Percentiles rank a stretch among this genome's conserved stretches.
These are phyloP conservation scores for Capsella rubella DNA, from an alignment of 441 rosid species.

Conservation along the genomic window DNA sequence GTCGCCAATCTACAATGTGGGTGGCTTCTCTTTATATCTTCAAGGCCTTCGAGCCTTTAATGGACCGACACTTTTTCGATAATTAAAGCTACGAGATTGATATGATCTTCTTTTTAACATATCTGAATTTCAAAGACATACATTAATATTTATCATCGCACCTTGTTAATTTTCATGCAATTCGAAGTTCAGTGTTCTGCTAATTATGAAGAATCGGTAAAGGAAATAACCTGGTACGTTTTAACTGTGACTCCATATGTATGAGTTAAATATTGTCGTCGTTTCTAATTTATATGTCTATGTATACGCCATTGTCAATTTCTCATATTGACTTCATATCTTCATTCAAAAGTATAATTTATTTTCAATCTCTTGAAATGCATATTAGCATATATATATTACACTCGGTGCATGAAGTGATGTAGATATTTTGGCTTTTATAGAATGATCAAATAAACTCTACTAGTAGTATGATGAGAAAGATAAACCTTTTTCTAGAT, in stretches of 20 bases:
- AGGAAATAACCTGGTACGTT: neutral
- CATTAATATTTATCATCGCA: constrained; percentile 16
- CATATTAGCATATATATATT: neutral
- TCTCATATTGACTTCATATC: neutral
- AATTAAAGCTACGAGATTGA: constrained; percentile 45
- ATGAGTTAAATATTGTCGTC: neutral
- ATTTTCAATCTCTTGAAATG: neutral
- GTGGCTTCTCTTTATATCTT: constrained; percentile 47
- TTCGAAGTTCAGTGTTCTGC: neutral
- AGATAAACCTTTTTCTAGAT: constrained; percentile 9
- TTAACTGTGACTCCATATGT: neutral
- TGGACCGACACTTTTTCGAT: constrained; percentile 44
- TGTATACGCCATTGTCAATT: neutral
- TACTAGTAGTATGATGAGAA: constrained; percentile 1
- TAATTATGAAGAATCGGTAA: neutral
- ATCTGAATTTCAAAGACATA: constrained; percentile 22
- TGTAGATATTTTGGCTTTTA: constrained; percentile 9
- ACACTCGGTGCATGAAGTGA: constrained; percentile 18
- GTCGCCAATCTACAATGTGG: constrained; percentile 42
- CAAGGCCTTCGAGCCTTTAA: constrained; percentile 39
- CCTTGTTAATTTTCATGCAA: constrained; percentile 19
- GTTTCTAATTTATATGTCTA: neutral
- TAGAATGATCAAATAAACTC: constrained; percentile 21
- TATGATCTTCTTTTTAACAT: constrained; percentile 40
- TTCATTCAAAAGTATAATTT: no score